phyloP scores from a whole-genome alignment of 176 grass and related monocot genomes.

The maize (Zea mays) region Zm-B73-REFERENCE-NAM-5.0 NC_050105.1:146280501-146281000 shows the following conservation, averaged over 20 bases:
- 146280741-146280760: conserved; percentile 28
- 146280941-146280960: conserved; percentile 7
- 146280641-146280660: background rate
- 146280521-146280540: background rate
- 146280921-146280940: conserved; percentile 25
- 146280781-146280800: conserved; percentile 5
- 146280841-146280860: conserved; percentile 32
- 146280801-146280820: conserved; percentile 45
- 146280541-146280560: background rate
- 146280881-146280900: conserved; percentile 50
- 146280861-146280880: conserved; percentile 29
- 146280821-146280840: background rate
- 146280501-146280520: conserved; percentile 15
- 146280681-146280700: conserved; percentile 9
- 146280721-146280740: conserved; percentile 38
- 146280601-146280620: conserved; percentile 26
- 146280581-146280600: conserved; percentile 29
- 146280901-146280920: conserved; percentile 30
- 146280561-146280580: background rate
- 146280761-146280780: background rate
- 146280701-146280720: conserved; percentile 26
- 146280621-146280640: conserved; percentile 31
- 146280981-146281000: conserved; percentile 23
- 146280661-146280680: conserved; percentile 43
- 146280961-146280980: conserved; percentile 15